Conservation (phyloP, 2,329 filamentous ascomycete genomes). For the Colletotrichum graminicola region DNA sequence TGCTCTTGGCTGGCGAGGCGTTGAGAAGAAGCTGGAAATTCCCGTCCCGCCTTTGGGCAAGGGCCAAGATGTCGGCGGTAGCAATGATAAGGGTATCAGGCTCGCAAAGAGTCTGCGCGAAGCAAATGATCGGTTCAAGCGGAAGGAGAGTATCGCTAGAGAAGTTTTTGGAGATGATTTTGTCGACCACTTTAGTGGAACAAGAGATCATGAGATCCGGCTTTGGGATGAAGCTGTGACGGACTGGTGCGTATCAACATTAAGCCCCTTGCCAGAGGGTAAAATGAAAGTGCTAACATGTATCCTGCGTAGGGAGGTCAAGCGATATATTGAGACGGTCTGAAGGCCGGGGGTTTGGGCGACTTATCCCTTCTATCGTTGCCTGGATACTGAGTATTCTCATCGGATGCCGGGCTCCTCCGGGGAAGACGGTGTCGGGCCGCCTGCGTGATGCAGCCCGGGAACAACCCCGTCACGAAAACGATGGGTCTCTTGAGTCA, state of each 20-base stretch:
- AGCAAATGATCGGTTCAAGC: conserved; percentile 82
- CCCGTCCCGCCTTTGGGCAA: conserved; percentile 85
- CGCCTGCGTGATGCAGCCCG: conserved; percentile 19
- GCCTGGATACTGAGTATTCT: conserved; percentile 8
- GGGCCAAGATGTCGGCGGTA: conserved; percentile 83
- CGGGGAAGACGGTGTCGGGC: conserved; percentile 20
- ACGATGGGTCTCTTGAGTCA: conserved; percentile 3
- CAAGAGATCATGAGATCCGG: conserved; percentile 89
- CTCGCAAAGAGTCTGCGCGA: conserved; percentile 89
- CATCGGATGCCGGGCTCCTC: conserved; percentile 1
- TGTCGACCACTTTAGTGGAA: conserved; percentile 94
- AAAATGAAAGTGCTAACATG: not conserved
- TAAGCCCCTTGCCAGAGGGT: not conserved
- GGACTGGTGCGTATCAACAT: conserved; percentile 79
- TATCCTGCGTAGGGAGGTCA: conserved; percentile 72
- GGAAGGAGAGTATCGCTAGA: conserved; percentile 85
- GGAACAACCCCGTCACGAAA: conserved; percentile 1
- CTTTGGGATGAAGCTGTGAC: conserved; percentile 97
- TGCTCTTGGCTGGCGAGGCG: conserved; percentile 88
- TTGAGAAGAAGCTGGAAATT: conserved; percentile 92
- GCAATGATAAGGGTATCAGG: conserved; percentile 77
- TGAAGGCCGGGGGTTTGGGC: conserved; percentile 48
- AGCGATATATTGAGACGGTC: conserved; percentile 83
- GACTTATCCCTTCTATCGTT: conserved; percentile 9
- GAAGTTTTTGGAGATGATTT: conserved; percentile 96